Conservation (phyloP, 2,329 filamentous ascomycete genomes). For the Torrubiella hemipterigena region DNA sequence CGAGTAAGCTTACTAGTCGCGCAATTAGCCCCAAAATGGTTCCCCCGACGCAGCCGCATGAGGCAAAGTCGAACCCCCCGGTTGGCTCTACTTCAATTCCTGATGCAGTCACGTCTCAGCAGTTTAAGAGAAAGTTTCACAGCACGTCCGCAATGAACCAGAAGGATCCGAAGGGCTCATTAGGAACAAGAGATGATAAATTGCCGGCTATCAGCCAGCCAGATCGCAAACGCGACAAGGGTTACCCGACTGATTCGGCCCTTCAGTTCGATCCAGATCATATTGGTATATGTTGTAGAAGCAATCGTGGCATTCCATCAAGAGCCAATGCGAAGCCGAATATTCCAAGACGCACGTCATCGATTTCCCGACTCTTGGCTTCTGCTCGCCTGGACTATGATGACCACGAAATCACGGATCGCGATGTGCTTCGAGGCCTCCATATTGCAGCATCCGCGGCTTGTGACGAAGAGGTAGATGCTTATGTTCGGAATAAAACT, state of each 20-base stretch:
- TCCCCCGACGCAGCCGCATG: not conserved
- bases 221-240: no score
- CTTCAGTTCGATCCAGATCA: slow-evolving; percentile 1
- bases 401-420: slow-evolving; percentile 29
- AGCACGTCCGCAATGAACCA: not conserved
- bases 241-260: no score
- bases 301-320: slow-evolving; percentile 12
- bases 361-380: slow-evolving; percentile 14
- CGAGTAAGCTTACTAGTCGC: no score
- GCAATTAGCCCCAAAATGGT: slow-evolving; percentile 6
- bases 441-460: slow-evolving; percentile 44
- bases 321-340: slow-evolving; percentile 17
- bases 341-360: slow-evolving; percentile 22
- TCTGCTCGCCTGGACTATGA: slow-evolving; percentile 16
- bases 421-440: slow-evolving; percentile 41
- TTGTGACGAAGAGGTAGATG: slow-evolving; percentile 41
- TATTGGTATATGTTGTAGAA: slow-evolving; percentile 11
- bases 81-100: not conserved
- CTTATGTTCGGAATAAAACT: slow-evolving; percentile 36
- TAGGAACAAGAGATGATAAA: not conserved
- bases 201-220: no score
- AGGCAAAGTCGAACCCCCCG: not conserved
- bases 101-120: slow-evolving; percentile 2
- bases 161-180: not conserved
- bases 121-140: slow-evolving; percentile 1